These are phyloP conservation scores for Chaetoscypha palmicola DNA, from an alignment of 2,329 filamentous ascomycete genomes.

Conservation along the genomic window DNA sequence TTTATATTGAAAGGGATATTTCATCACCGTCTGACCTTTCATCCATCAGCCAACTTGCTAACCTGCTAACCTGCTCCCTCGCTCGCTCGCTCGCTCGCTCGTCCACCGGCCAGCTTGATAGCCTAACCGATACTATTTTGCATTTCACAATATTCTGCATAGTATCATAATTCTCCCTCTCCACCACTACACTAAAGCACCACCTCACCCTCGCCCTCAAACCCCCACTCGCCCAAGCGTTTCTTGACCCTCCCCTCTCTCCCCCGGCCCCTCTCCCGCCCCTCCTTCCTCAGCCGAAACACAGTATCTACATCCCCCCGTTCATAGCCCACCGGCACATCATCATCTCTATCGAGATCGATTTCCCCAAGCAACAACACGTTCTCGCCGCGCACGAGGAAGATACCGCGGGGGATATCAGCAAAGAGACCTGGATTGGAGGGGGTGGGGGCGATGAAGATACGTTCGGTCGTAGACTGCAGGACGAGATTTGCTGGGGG, in stretches of 20 bases:
- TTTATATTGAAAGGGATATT: too few species aligned
- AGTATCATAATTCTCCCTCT: slow-evolving; percentile 13
- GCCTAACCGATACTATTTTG: too few species aligned
- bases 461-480: slow-evolving; percentile 83
- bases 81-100: too few species aligned
- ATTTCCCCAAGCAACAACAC: slow-evolving; percentile 94
- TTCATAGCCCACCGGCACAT: slow-evolving; percentile 64
- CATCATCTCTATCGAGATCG: slow-evolving; percentile 92
- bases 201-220: slow-evolving; percentile 83
- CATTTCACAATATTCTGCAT: slow-evolving; percentile 49
- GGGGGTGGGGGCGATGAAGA: slow-evolving; percentile 52
- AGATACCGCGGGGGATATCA: slow-evolving; percentile 79
- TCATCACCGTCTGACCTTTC: too few species aligned
- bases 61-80: too few species aligned
- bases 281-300: slow-evolving; percentile 64
- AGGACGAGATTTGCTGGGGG: slow-evolving; percentile 81
- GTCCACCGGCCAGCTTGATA: too few species aligned
- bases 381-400: slow-evolving; percentile 91
- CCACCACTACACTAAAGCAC: slow-evolving; percentile 50
- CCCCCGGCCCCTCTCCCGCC: slow-evolving; percentile 60
- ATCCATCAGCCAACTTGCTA: too few species aligned
- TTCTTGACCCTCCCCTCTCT: slow-evolving; percentile 65
- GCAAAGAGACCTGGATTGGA: slow-evolving; percentile 57
- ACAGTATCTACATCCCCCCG: slow-evolving; percentile 62
- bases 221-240: slow-evolving; percentile 71